Evolutionary conservation across 345 rosid genomes (phyloP).

Genomic region (Eucalyptus sp.): DNA sequence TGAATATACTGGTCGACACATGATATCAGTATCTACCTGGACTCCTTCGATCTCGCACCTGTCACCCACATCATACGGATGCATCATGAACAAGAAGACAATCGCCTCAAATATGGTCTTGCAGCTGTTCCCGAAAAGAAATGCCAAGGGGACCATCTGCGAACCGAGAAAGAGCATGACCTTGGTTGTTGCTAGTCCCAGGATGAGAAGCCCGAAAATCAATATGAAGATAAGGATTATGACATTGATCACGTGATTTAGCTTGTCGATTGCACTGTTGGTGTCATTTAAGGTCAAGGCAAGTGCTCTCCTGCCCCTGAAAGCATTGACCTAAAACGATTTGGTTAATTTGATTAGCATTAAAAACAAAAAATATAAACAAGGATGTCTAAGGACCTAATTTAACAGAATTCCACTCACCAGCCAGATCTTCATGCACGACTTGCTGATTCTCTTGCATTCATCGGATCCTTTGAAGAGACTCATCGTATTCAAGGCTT

Average conservation of each 20-base stretch:
- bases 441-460: conserved; percentile 43
- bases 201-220: conserved; percentile 60
- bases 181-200: conserved; percentile 61
- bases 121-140: conserved; percentile 77
- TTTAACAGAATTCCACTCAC: conserved; percentile 22
- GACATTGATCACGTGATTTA: conserved; percentile 45
- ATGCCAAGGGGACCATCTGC: conserved; percentile 58
- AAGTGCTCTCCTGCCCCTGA: conserved; percentile 79
- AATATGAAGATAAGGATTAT: conserved; percentile 39
- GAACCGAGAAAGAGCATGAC: conserved; percentile 59
- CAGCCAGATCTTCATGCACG: conserved; percentile 79
- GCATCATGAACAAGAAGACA: conserved; percentile 73
- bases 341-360: not conserved
- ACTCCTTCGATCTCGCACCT: conserved; percentile 35
- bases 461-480: conserved; percentile 44
- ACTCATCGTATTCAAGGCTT: conserved; percentile 29
- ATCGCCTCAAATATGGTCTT: conserved; percentile 76
- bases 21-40: not conserved
- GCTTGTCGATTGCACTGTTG: conserved; percentile 80
- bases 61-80: conserved; percentile 93
- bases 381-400: not conserved
- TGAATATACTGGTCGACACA: not conserved
- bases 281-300: conserved; percentile 79
- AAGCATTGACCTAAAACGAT: conserved; percentile 1
- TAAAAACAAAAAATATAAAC: not conserved